Evolutionary conservation across 2,329 filamentous ascomycete genomes (phyloP), one percentile per base, ranked within the genome.

Genomic region (Fusarium circinatum): DNA sequence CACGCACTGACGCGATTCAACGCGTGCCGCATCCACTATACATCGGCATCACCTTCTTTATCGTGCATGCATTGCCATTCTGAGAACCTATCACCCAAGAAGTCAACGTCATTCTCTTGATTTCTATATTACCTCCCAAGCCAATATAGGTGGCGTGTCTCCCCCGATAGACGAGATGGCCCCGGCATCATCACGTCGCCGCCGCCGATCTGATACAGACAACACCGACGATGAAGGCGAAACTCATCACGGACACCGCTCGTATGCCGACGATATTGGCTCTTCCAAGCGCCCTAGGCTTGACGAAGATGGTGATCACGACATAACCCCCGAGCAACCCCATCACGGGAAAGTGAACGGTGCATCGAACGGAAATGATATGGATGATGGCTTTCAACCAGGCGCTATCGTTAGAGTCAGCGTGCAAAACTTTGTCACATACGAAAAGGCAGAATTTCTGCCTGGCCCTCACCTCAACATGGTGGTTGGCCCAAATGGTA

Each of bases 401-500:
- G 96, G 96, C 17, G 92, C 96, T 15, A 97, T 99, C 75, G 91
- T 98, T 55, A 90, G 95, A 41, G 94, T 99, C 54, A 92, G 91
- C 75, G 88, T 98, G 49, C 89, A 88, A 55, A 94, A 98, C 82
- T 99, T 99, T 77, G 94, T 99, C 62, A 99, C 96, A 0, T 99
- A 99, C 83, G 95, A 94, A 56, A 91, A 92, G 60, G 96, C 95
- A 62, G 95, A 98, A 74, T 98, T 98, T 82, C 90, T 92, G 66
- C 94, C 95, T 18, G 96, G 96, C 0, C 96, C 96, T 2, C 96
- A 94, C 80, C 83, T 99, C 79, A 99, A 99, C 81, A 98, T 99
- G 96, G 92, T 99, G 60, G 98, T 99, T 76, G 96, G 96, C 0
- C 96, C 96, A n/a, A 99, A 99, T 79, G 96, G 96, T 39, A 98